Evolutionary conservation across 345 rosid genomes (phyloP), one percentile per base, ranked within the genome.

Genomic region (Punica granatum): DNA sequence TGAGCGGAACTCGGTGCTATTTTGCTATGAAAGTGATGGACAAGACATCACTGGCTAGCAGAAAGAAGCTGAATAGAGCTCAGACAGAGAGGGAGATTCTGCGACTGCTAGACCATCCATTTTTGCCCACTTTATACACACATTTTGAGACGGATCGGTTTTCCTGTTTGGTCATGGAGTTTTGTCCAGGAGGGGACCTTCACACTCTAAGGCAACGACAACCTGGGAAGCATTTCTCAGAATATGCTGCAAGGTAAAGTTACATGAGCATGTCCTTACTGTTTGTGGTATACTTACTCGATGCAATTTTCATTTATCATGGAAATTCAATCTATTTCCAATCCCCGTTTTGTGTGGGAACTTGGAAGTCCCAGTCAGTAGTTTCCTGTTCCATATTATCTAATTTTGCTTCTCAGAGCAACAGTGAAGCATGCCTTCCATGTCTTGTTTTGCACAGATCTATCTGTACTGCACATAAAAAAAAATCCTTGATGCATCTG

Each of bases 1-100:
- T 94, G 60, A 90, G 91, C 54, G 90, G 95, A 41, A 91, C 99
- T 71, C 83, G 86, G 36, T 91, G 96, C 70, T 86, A 80, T 79
- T 94, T 94, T 66, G 99, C 99, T 28, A 92, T 94, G 84, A 94
- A 94, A 74, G 99, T 94, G 56, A 94, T 94, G 99, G 99, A 94
- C 75, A 93, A 93, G 83, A 92, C 96, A 36, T 93, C 98, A 60
- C 96, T 93, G 70, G 96, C 92, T 65, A 82, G 91, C 76, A 81
- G 99, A 73, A 94, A 94, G 83, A 94, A 94, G 84, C 77, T 94
- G 80, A 88, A 82, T 34, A 77, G 99, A 78, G 97, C 95, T 76
- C 99, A 94, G 74, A 94, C 99, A 0, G 99, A 94, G 76, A 88
- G 99, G 72, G 97, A 94, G 77, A 94, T 94, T 80, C 79, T 94